A percentile compares a stretch with the other conserved stretches of the same genome.
Conservation (phyloP, 495 filamentous ascomycete species). For the Trichoderma asperelloides region DNA sequence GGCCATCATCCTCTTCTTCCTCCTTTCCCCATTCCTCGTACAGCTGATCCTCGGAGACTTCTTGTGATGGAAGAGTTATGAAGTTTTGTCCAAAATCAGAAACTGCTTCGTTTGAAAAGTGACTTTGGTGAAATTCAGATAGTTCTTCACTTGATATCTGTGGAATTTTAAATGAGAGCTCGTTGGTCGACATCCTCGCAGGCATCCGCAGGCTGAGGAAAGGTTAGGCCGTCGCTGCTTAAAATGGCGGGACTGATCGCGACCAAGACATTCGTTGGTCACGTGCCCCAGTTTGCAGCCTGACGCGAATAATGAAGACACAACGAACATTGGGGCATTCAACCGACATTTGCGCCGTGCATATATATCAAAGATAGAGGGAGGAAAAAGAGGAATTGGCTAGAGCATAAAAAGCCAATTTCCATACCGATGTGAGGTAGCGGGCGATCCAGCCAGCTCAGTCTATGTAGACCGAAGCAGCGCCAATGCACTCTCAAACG, state of each 20-base stretch:
- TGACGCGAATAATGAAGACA: background rate
- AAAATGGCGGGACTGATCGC: background rate
- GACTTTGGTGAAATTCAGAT: slow-evolving; percentile 54
- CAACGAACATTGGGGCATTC: background rate
- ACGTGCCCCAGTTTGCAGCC: background rate
- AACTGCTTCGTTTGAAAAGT: slow-evolving; percentile 43
- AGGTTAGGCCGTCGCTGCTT: background rate
- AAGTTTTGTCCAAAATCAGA: slow-evolving; percentile 41
- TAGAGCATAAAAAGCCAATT: background rate
- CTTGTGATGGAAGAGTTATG: slow-evolving; percentile 23
- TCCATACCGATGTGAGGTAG: slow-evolving; percentile 37
- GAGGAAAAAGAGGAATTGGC: background rate
- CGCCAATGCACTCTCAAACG: slow-evolving; percentile 70
- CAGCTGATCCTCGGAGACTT: slow-evolving; percentile 15
- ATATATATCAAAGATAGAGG: background rate
- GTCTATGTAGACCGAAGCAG: slow-evolving; percentile 37
- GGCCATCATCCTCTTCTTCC: slow-evolving; percentile 56
- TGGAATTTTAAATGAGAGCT: background rate
- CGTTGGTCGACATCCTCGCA: slow-evolving; percentile 21
- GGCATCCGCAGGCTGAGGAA: background rate
- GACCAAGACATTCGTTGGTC: background rate
- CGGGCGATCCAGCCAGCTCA: background rate
- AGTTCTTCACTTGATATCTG: slow-evolving; percentile 55
- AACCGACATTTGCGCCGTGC: background rate
- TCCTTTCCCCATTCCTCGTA: slow-evolving; percentile 28